A percentile compares a stretch with the other conserved stretches of the same genome.
Evolutionary conservation across 805 yeast species (phyloP).

Genomic region (Candida maltosa): DNA sequence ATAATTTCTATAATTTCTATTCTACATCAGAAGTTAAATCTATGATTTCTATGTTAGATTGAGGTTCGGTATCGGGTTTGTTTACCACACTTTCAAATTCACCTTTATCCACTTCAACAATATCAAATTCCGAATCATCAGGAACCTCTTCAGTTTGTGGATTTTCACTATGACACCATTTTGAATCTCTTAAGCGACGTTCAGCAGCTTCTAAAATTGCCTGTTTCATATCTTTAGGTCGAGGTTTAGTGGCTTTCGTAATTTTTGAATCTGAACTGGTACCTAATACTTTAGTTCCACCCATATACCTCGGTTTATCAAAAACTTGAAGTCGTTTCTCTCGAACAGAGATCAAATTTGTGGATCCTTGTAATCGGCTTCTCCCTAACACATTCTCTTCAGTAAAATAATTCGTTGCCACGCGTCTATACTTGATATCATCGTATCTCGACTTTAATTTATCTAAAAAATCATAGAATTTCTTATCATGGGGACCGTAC

Average conservation of each 20-base stretch:
- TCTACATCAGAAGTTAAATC: neutral
- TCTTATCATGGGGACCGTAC: conserved; percentile 75
- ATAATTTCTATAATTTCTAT: too few species aligned
- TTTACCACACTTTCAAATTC: too few species aligned
- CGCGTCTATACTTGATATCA: conserved; percentile 37
- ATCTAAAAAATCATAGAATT: conserved; percentile 65
- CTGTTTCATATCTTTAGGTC: conserved; percentile 28
- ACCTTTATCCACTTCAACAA: conserved; percentile 25
- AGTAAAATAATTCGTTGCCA: conserved; percentile 47
- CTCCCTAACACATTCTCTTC: conserved; percentile 45
- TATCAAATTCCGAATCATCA: conserved; percentile 41
- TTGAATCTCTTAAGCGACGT: conserved; percentile 50
- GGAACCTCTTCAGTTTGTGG: conserved; percentile 33
- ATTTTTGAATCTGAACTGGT: conserved; percentile 3
- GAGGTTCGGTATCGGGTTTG: neutral
- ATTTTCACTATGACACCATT: conserved; percentile 39
- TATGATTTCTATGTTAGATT: neutral
- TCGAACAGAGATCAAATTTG: conserved; percentile 18
- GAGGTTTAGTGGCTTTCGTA: conserved; percentile 3
- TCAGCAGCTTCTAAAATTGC: conserved; percentile 62
- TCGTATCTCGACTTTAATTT: conserved; percentile 52
- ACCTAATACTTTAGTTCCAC: conserved; percentile 36
- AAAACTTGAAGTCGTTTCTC: conserved; percentile 42
- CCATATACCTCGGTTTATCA: conserved; percentile 35
- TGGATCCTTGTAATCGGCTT: conserved; percentile 5